Evolutionary conservation across 2,329 filamentous ascomycete genomes (phyloP).

Genomic region (Aspergillus awamori): DNA sequence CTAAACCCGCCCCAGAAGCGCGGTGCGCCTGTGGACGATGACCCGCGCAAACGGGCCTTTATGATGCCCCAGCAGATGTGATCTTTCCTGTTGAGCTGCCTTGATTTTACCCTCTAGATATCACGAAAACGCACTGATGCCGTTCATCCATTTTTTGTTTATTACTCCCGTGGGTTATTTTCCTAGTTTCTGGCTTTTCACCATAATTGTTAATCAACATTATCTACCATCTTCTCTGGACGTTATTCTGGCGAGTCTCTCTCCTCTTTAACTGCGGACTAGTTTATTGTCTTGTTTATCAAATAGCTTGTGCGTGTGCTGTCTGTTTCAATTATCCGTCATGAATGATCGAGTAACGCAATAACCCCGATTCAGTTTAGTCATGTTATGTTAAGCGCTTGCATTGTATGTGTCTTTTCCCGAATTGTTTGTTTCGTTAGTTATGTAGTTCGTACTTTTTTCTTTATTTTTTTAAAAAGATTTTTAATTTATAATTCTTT

Average conservation of each 20-base stretch:
- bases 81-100: background rate
- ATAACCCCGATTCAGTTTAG: too few species aligned
- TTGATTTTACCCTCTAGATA: background rate
- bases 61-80: constrained; percentile 23
- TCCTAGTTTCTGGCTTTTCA: background rate
- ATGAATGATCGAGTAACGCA: background rate
- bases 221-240: background rate
- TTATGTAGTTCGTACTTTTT: too few species aligned
- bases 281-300: background rate
- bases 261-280: background rate
- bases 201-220: too few species aligned
- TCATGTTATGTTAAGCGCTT: background rate
- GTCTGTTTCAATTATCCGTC: background rate
- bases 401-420: background rate
- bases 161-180: background rate
- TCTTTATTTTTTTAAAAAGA: too few species aligned
- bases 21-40: constrained; percentile 19
- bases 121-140: background rate
- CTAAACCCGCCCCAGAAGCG: constrained; percentile 26
- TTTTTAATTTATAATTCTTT: too few species aligned
- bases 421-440: too few species aligned
- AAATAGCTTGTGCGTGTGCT: background rate
- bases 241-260: background rate
- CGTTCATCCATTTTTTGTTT: background rate
- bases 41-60: constrained; percentile 26